A percentile compares a stretch with the other conserved stretches of the same genome.
These are phyloP conservation scores for Crinitomyces ghanaensis DNA, from an alignment of 805 yeast genomes.

Conservation along the genomic window DNA sequence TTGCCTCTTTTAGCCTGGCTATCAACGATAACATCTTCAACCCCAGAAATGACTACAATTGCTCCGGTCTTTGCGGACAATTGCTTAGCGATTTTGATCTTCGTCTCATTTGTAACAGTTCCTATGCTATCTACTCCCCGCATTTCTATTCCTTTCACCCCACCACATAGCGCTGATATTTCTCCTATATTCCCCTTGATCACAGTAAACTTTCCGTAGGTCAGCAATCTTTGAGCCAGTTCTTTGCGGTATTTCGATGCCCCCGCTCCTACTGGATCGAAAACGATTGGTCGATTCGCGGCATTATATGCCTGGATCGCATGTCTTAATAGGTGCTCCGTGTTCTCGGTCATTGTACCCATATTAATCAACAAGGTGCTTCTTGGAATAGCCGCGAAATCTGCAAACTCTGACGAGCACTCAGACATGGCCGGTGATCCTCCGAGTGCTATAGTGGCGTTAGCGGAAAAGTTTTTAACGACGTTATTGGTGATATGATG, in stretches of 20 bases:
- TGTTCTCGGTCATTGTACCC: constrained; percentile 48
- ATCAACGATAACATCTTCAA: constrained; percentile 38
- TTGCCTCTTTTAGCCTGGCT: neutral
- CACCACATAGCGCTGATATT: constrained; percentile 50
- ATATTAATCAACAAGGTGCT: constrained; percentile 56
- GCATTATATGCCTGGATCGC: constrained; percentile 53
- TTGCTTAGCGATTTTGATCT: constrained; percentile 32
- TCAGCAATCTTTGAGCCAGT: constrained; percentile 38
- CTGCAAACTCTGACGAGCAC: constrained; percentile 51
- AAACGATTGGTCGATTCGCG: constrained; percentile 49
- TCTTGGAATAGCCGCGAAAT: constrained; percentile 45
- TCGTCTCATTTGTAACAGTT: constrained; percentile 12
- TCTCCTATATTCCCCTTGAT: constrained; percentile 87
- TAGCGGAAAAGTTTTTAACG: constrained; percentile 82
- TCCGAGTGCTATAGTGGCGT: constrained; percentile 71
- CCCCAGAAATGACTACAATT: constrained; percentile 66
- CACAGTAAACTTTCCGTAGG: constrained; percentile 44
- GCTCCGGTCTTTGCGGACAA: constrained; percentile 43
- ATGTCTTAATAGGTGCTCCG: constrained; percentile 32
- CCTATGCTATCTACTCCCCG: constrained; percentile 57
- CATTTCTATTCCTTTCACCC: constrained; percentile 36
- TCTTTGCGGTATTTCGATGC: constrained; percentile 52
- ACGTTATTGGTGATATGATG: constrained; percentile 85
- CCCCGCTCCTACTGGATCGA: constrained; percentile 92
- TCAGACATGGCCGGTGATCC: constrained; percentile 89